Evolutionary conservation across 176 grass and related monocot species (phyloP), one percentile per base, ranked within the genome.

Genomic region (Rhynchospora tenuis): DNA sequence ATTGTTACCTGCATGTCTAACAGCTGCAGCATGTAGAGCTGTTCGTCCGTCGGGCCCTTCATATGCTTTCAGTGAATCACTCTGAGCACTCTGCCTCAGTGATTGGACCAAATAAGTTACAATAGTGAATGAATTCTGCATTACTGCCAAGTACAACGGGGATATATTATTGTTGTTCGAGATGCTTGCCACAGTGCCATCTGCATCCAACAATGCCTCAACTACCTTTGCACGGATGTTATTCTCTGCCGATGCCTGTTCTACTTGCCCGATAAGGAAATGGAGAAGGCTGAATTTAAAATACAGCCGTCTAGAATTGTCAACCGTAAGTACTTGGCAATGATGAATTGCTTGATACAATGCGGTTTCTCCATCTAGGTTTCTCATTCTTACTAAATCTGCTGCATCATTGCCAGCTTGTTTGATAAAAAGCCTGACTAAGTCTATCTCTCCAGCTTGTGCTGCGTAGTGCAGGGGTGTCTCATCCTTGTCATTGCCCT

Each of bases 381-480:
- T 90, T 57, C 0, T 80, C 14, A 46, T 73, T 4, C 5, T 29
- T 42, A 85, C 72, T 33, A 71, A 73, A 4, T 22, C 27, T 3
- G 3, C 1, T 33, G 31, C 31, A 33, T 33, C 3, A 33, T 33
- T 33, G 31, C 3, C 31, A 33, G 31, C 31, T 33, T 33, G 2
- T 33, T 33, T 1, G 31, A 33, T 33, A 9, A 33, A 1, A 3
- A 33, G 1, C 31, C 3, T 3, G 3, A 33, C 3, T 33, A 33
- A 33, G 31, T 1, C 31, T 33, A 3, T 13, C 44, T 84, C 51
- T 20, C 91, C 91, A 1, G 68, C 55, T 71, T 45, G 70, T 0
- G 89, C 81, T 9, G 83, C 86, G 47, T 83, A 88, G 75, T 91
- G 89, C 83, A 91, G 17, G 65, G 91, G 91, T 38, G 91, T 90